A percentile compares a stretch with the other conserved stretches of the same genome.
Conservation (phyloP, 495 filamentous ascomycete genomes). For the Hyphodiscus hymeniophilus region DNA sequence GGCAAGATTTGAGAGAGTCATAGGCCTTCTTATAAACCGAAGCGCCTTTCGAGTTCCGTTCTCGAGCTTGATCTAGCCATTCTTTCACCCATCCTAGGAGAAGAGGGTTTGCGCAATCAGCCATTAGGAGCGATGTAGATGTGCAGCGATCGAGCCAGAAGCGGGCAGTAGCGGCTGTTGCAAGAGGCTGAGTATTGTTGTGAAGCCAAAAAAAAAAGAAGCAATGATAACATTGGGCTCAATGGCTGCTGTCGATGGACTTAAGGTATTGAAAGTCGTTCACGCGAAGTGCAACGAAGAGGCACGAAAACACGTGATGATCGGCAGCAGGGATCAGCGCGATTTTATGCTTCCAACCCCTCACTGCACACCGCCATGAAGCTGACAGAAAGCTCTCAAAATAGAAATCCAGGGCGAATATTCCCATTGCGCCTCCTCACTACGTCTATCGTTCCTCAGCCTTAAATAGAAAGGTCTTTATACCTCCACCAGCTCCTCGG, state of each 20-base stretch:
- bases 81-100: constrained; percentile 70
- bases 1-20: constrained; percentile 72
- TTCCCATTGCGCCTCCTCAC: not conserved
- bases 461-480: not conserved
- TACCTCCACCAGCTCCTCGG: not conserved
- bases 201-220: not conserved
- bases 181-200: too few relatives aligned
- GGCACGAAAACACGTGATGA: constrained; percentile 8
- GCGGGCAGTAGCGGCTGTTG: too few relatives aligned
- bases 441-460: not conserved
- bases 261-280: too few relatives aligned
- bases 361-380: too few relatives aligned
- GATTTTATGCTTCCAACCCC: not conserved
- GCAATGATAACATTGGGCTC: not conserved
- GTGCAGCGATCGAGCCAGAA: not conserved
- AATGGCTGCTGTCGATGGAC: not conserved
- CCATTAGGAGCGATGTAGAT: constrained; percentile 3
- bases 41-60: constrained; percentile 62
- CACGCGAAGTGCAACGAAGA: constrained; percentile 3
- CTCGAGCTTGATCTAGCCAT: constrained; percentile 67
- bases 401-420: constrained; percentile 2
- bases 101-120: constrained; percentile 60
- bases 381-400: not conserved
- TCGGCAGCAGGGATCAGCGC: not conserved
- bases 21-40: constrained; percentile 74